Percentiles rank a stretch among this genome's conserved stretches.
Evolutionary conservation across 2,329 filamentous ascomycete genomes (phyloP).

Genomic region (Claviceps quebecensis): DNA sequence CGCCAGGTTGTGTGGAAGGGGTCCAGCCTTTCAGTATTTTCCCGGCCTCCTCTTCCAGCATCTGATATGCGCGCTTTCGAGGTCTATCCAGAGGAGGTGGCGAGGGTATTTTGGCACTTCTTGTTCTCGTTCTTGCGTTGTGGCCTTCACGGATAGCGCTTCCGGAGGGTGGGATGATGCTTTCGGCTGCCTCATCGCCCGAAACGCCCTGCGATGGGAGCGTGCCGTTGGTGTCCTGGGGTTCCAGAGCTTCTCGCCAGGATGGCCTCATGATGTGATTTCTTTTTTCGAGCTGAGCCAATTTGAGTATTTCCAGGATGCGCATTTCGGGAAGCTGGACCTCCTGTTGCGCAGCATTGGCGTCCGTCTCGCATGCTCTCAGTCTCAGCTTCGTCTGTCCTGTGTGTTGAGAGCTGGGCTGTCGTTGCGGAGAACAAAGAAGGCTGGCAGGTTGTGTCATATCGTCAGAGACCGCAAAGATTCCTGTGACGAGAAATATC

Average conservation of each 20-base stretch:
- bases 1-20: background rate
- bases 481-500: background rate
- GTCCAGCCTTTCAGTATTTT: background rate
- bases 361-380: background rate
- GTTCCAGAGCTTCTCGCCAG: background rate
- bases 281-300: background rate
- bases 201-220: background rate
- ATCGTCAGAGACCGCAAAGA: background rate
- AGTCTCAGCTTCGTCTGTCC: background rate
- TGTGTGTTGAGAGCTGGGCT: background rate
- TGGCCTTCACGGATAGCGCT: background rate
- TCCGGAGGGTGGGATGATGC: no score
- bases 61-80: constrained; percentile 1
- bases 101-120: background rate
- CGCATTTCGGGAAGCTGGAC: background rate
- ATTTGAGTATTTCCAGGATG: background rate
- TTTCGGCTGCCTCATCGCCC: background rate
- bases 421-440: no score
- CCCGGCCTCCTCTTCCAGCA: constrained; percentile 1
- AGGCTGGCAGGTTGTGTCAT: background rate
- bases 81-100: background rate
- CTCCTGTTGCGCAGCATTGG: background rate
- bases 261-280: background rate
- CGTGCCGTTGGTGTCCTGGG: background rate
- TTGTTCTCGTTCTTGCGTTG: background rate